These are phyloP conservation scores for Neofusicoccum kwambonambiense DNA, from an alignment of 2,329 filamentous ascomycete species.

Conservation along the genomic window DNA sequence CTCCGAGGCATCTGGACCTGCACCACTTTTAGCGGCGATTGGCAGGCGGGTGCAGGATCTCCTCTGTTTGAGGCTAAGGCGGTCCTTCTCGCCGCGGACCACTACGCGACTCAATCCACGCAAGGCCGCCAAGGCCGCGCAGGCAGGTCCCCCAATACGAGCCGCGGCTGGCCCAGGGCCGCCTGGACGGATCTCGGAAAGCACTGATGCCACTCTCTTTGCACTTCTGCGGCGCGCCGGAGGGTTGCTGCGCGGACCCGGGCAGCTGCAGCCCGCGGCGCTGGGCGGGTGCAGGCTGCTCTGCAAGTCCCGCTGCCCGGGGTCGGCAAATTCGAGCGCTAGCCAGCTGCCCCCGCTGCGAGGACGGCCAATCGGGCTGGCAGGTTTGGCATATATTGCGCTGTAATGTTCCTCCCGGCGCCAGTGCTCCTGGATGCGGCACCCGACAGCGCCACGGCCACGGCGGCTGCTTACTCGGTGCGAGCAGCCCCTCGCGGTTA, in stretches of 20 bases:
- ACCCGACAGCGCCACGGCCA: neutral
- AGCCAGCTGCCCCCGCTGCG: neutral
- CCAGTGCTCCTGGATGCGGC: neutral
- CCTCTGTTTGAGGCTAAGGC: constrained; percentile 3
- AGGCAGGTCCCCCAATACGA: neutral
- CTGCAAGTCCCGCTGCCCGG: neutral
- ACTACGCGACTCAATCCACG: constrained; percentile 5
- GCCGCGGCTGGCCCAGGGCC: neutral
- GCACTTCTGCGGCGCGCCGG: neutral
- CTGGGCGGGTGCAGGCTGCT: too few species aligned
- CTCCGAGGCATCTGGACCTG: neutral
- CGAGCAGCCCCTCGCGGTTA: constrained; percentile 1
- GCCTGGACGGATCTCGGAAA: neutral
- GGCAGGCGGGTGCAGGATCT: neutral
- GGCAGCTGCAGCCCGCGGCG: too few species aligned
- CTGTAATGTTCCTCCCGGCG: neutral
- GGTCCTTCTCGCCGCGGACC: neutral
- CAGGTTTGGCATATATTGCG: neutral
- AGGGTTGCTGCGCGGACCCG: neutral
- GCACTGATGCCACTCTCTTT: neutral
- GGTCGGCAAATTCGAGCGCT: neutral
- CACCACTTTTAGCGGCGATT: neutral
- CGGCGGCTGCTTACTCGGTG: neutral
- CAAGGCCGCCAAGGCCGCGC: neutral
- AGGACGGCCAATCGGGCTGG: neutral